These are phyloP conservation scores for Canavalia ensiformis DNA, from an alignment of 306 rosid species.

Conservation along the genomic window DNA sequence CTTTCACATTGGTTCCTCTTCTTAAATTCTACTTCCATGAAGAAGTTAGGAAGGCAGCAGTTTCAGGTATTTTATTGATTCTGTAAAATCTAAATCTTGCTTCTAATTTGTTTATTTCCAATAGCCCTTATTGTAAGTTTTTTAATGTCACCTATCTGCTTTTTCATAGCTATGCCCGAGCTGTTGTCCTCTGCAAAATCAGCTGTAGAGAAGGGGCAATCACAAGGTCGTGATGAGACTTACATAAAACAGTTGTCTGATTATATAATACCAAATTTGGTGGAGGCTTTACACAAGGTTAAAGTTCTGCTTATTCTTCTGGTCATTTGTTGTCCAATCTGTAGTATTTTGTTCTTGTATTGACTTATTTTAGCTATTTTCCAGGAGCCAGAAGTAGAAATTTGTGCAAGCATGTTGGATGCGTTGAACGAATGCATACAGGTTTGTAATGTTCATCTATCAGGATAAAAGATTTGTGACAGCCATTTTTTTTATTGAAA, in stretches of 20 bases:
- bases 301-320: conserved; percentile 38
- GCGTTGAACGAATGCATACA: conserved; percentile 91
- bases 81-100: conserved; percentile 7
- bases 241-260: conserved; percentile 93
- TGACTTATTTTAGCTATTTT: conserved; percentile 28
- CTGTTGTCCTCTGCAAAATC: conserved; percentile 85
- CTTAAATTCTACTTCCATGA: conserved; percentile 97
- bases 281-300: conserved; percentile 98
- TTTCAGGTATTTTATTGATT: conserved; percentile 75
- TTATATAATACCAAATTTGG: conserved; percentile 90
- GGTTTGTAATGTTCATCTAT: conserved; percentile 60
- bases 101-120: conserved; percentile 21
- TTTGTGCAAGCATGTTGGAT: conserved; percentile 90
- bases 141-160: conserved; percentile 37
- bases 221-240: conserved; percentile 86
- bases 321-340: conserved; percentile 20
- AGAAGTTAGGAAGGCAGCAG: conserved; percentile 99
- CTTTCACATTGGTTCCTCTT: conserved; percentile 95
- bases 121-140: neutral
- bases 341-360: conserved; percentile 25
- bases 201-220: conserved; percentile 90
- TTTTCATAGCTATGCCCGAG: conserved; percentile 90
- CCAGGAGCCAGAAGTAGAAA: conserved; percentile 99
- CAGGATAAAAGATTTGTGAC: conserved; percentile 8
- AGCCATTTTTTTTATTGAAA: conserved; percentile 22